Evolutionary conservation across 805 yeast species (phyloP), one percentile per base, ranked within the genome.

Genomic region (Ogataea degrootiae): DNA sequence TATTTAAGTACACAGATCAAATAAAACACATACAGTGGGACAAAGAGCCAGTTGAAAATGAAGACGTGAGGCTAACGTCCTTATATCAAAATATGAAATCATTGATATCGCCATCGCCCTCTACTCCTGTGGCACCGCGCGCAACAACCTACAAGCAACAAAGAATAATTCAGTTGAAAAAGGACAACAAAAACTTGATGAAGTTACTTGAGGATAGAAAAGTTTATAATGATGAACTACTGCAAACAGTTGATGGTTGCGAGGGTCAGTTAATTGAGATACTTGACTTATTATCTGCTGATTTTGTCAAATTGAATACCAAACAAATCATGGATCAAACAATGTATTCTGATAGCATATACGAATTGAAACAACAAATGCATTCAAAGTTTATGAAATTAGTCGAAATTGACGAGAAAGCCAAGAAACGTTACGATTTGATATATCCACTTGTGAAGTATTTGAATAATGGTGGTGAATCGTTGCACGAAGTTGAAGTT

Each of bases 141-240:
- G 6, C 36, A 4, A 26, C 15, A 29, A 40, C 34, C 14, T 42
- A 39, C 12, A 51, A 44, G 29, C 37, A 46, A 5, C 37, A 47
- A 17, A 44, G 39, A 2, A 43, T 49, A 12, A 21, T 21, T 14
- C 12, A 43, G 21, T 44, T 58, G 21, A 45, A 45, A 31, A 33
- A 34, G 16, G 62, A 59, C 17, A 58, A 57, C 39, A 9, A 40
- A 15, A 41, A 46, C 16, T 46, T 59, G 7, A 29, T 36, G 33
- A 42, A 39, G 15, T 34, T 56, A 26, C 41, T 60, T 29, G 37
- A 39, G 7, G 56, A 54, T 15, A 46, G 59, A 31, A 36, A 45
- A 31, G 16, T 9, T 3, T 61, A 60, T 42, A 61, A 61, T 39
- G 9, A 37, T 5, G 58, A 58, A 22, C 42, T 61, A 3, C 37